These are phyloP conservation scores for Neurospora pannonica DNA, from an alignment of 495 filamentous ascomycete species.

Conservation along the genomic window DNA sequence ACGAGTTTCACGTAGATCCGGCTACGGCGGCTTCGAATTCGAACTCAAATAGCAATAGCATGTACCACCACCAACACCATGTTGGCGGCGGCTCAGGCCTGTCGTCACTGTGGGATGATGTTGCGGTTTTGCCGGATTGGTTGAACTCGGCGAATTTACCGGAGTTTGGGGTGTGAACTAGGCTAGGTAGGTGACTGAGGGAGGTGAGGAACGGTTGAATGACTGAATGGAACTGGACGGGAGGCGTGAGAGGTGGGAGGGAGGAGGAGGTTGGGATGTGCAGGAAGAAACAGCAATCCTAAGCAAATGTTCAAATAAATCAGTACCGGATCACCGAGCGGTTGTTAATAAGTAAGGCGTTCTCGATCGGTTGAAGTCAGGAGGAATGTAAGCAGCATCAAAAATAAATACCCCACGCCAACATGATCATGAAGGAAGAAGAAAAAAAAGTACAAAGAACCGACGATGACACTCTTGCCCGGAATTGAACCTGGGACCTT, in stretches of 20 bases:
- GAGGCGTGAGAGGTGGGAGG: neutral
- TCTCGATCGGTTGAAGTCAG: too few species aligned
- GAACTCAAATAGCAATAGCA: slow-evolving; percentile 22
- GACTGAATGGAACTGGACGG: neutral
- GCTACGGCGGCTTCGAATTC: neutral
- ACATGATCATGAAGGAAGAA: too few species aligned
- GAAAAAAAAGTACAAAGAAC: neutral
- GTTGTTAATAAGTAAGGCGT: too few species aligned
- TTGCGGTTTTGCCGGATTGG: slow-evolving; percentile 46
- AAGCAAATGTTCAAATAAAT: too few species aligned
- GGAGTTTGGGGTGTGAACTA: slow-evolving; percentile 22
- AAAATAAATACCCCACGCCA: too few species aligned
- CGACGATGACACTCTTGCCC: neutral
- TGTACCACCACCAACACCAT: slow-evolving; percentile 26
- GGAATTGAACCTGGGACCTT: neutral
- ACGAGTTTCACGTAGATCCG: slow-evolving; percentile 41
- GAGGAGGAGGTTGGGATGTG: neutral
- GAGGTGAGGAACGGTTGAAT: neutral
- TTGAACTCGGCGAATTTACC: slow-evolving; percentile 46
- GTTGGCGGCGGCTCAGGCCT: neutral
- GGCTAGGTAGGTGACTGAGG: neutral
- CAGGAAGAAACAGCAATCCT: too few species aligned
- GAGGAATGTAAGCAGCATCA: too few species aligned
- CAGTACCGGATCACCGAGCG: too few species aligned
- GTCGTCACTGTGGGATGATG: slow-evolving; percentile 34